Percentiles rank a stretch among this genome's conserved stretches.
These are phyloP conservation scores for Penicillium palitans DNA, from an alignment of 2,329 filamentous ascomycete species.

Conservation along the genomic window DNA sequence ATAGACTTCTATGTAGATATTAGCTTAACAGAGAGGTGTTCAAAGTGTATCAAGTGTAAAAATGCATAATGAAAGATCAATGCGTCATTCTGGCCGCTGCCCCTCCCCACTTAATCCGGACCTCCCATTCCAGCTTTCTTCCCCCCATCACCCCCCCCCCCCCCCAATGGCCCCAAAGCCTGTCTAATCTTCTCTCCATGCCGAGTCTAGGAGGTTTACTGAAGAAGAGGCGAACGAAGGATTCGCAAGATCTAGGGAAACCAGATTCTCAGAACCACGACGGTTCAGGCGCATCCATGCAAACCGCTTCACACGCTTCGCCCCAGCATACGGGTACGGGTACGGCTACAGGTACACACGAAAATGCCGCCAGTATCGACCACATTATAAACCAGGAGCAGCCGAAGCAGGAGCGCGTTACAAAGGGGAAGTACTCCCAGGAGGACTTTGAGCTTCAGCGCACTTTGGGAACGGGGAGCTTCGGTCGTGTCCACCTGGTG, in stretches of 20 bases:
- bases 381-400: constrained; percentile 68
- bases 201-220: constrained; percentile 86
- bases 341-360: constrained; percentile 31
- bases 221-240: constrained; percentile 98
- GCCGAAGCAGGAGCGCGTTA: constrained; percentile 58
- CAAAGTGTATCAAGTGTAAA: background rate
- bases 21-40: background rate
- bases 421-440: constrained; percentile 96
- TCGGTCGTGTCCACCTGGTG: constrained; percentile 92
- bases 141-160: constrained; percentile 24
- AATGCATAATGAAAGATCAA: constrained; percentile 20
- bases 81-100: constrained; percentile 29
- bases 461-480: constrained; percentile 93
- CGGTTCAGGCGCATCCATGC: constrained; percentile 37
- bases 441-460: constrained; percentile 85
- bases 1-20: background rate
- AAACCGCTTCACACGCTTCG: constrained; percentile 41
- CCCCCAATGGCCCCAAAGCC: constrained; percentile 14
- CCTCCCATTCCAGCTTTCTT: constrained; percentile 26
- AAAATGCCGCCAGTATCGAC: constrained; percentile 77
- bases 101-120: constrained; percentile 28
- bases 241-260: constrained; percentile 54
- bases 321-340: constrained; percentile 46
- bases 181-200: constrained; percentile 58
- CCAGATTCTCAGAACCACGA: constrained; percentile 15